Evolutionary conservation across 129 eudicot species (phyloP).

Genomic region (sunflower (Helianthus annuus)): HanXRQr2.0-SUNRISE NC_035436.2:16913187-16913686

Average conservation of each 20-base stretch:
- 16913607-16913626: no score
- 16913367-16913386: background rate
- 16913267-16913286: no score
- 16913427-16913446: background rate
- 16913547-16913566: background rate
- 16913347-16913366: background rate
- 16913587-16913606: background rate
- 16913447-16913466: no score
- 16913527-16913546: background rate
- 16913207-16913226: no score
- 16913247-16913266: no score
- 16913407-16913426: background rate
- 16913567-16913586: background rate
- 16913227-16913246: no score
- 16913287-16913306: background rate
- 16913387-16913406: background rate
- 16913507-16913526: background rate
- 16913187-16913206: no score
- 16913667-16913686: no score
- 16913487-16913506: background rate
- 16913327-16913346: constrained; percentile 14
- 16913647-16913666: no score
- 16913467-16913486: background rate
- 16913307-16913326: constrained; percentile 35
- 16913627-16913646: no score